Evolutionary conservation across 176 grass and related monocot genomes (phyloP).

Genomic region (Poa annua): DNA sequence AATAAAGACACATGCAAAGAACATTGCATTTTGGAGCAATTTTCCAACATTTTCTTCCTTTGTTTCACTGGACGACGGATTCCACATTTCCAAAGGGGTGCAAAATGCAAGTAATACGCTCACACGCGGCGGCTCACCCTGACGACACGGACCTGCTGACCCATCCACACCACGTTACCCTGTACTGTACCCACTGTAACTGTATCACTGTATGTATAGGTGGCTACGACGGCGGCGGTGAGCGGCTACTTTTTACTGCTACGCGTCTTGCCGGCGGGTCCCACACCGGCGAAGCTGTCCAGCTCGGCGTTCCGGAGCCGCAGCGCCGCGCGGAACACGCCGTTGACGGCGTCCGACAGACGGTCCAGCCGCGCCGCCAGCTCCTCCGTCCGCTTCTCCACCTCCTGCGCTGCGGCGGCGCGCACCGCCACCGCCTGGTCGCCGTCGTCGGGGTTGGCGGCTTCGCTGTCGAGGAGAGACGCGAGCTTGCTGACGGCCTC

Average conservation of each 20-base stretch:
- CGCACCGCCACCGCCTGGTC: constrained; percentile 38
- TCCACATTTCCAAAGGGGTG: constrained; percentile 31
- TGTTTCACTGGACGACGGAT: background rate
- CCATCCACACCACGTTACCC: too few species aligned
- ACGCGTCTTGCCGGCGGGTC: constrained; percentile 40
- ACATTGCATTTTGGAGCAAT: constrained; percentile 22
- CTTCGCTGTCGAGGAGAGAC: constrained; percentile 19
- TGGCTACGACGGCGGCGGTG: background rate
- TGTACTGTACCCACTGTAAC: background rate
- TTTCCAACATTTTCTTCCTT: constrained; percentile 20
- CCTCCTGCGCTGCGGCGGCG: constrained; percentile 30
- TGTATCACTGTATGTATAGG: too few species aligned
- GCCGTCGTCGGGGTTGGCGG: background rate
- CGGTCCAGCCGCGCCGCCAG: constrained; percentile 55
- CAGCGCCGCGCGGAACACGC: constrained; percentile 69
- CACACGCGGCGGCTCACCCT: too few species aligned
- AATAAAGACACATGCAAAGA: background rate
- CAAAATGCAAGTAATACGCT: constrained; percentile 9
- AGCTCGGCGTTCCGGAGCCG: constrained; percentile 64
- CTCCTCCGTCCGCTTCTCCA: constrained; percentile 64
- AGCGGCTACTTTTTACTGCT: background rate
- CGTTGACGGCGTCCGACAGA: constrained; percentile 58
- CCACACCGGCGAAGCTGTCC: constrained; percentile 46
- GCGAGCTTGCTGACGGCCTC: constrained; percentile 48
- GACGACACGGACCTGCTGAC: too few species aligned